Evolutionary conservation across 2,329 filamentous ascomycete genomes (phyloP).

Genomic region (Aspergillus tamarii): DNA sequence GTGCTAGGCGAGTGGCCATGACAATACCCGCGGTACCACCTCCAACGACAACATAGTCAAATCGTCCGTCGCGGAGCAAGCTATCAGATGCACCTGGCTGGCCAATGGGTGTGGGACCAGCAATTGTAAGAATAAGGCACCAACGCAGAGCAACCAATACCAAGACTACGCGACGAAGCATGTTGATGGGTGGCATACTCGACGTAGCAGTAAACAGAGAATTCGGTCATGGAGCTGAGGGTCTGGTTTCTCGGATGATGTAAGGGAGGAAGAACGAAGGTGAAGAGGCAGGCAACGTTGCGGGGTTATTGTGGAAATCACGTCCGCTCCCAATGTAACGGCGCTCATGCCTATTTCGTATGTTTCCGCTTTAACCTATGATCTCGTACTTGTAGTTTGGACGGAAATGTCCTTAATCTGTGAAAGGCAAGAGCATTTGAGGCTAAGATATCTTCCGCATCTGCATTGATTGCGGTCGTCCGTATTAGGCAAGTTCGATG

Average conservation of each 20-base stretch:
- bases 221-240: background rate
- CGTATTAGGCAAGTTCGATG: background rate
- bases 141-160: background rate
- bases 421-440: too few species aligned
- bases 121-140: background rate
- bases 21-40: conserved; percentile 32
- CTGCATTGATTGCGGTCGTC: background rate
- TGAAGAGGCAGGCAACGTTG: background rate
- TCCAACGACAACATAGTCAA: conserved; percentile 35
- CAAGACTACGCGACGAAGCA: background rate
- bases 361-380: too few species aligned
- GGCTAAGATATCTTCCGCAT: background rate
- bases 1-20: conserved; percentile 31
- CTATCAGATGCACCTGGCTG: background rate
- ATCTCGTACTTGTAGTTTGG: too few species aligned
- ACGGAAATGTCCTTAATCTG: background rate
- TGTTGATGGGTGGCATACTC: background rate
- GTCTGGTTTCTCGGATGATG: background rate
- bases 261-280: background rate
- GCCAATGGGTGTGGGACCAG: background rate
- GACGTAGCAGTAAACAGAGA: background rate
- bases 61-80: conserved; percentile 3
- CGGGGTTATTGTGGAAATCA: background rate
- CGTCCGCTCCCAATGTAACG: background rate
- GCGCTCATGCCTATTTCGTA: background rate